Base-by-base conservation (phyloP, 305 asterid species). In the Rubia peregrina region DNA sequence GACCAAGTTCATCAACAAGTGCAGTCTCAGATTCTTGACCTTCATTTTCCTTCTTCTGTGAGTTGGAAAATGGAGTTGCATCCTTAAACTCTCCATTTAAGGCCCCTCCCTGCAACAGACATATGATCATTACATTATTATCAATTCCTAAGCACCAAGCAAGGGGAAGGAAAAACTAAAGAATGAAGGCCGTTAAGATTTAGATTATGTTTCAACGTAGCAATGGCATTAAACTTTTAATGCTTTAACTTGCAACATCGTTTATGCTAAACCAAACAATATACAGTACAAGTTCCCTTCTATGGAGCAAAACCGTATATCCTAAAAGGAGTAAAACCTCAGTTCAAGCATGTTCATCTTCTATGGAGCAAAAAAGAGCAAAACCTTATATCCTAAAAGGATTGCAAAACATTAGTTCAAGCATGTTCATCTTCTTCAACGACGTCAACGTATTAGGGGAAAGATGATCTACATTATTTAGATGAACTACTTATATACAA, bases 51-150 rank as follows among this genome's bases (percentile, higher is more conserved):
- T 81, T 80, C 70, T 71, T 80, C 70, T 71, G 61, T 44, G 89
- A 83, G 78, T 87, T 86, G 26, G 87, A 72, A 78, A 91, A 93
- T 12, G 98, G 98, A 46, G 98, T 90, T 38, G 97, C 97, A 67
- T 93, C 91, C 40, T 89, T 83, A 74, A 93, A 93, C 63, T 89
- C 79, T 71, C 98, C 98, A 77, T 84, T 76, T 80, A 89, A 78
- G 72, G 96, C 88, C 30, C 96, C 98, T 26, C 96, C 98, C 97
- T 93, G 75, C 73, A 76, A 73, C 60, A 56, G 63, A 68, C 38
- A 24, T 24, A 44, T 13, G 53, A 74, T 53, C 40, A 48, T 55
- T 55, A 26, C 21, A 73, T 65, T 51, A 65, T 44, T 26, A 13
- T 9, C 24, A 43, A 21, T 7, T 21, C 38, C 38, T 61, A 51